Evolutionary conservation across 352 stramenopile genomes (phyloP), one percentile per base, ranked within the genome.

Genomic region (Saprolegnia parasitica): DNA sequence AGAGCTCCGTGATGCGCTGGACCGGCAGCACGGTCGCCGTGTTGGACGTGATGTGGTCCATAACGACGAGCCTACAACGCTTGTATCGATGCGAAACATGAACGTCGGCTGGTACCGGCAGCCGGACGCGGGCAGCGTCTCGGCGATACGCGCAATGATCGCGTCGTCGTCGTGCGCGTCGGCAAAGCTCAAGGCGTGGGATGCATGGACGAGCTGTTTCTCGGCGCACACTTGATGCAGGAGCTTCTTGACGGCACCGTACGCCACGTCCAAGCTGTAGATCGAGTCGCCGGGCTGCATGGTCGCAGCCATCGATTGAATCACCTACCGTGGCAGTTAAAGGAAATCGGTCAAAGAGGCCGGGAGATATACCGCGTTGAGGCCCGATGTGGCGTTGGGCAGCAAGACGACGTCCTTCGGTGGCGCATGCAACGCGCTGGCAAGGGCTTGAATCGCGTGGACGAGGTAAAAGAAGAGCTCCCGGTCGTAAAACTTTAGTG

Each of bases 41-140:
- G 75, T 97, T 98, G 47, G 89, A 97, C 37, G 93, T 98, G 58
- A 97, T 91, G 56, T 98, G 91, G 73, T 98, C 95, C 10, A 98
- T 75, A 4, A 98, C 73, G 1, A 96, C 81, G 0, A 98, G 78
- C 13, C 72, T 77, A 40, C 78, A 80, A 15, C 54, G 72, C 15
- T 56, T 78, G 63, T 81, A 81, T 3, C 81, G 58, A 23, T 74
- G 65, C 56, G 75, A 67, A 29, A 81, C 77, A 46, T 71, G 67
- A 68, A 40, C 29, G 1, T 23, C 9, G 32, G 0, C 0, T 39
- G 20, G 26, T 56, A 62, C 50, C 29, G 49, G 35, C 0, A 81
- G 52, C 23, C 42, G 29, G 9, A 78, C 52, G 4, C 3, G 2
- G 42, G 55, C 13, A 91, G 64, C 0, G 73, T 75, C 4, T 56